Conservation (phyloP, 768 basidiomycete genomes). For the Gloeopeniophorella convolvens region DNA sequence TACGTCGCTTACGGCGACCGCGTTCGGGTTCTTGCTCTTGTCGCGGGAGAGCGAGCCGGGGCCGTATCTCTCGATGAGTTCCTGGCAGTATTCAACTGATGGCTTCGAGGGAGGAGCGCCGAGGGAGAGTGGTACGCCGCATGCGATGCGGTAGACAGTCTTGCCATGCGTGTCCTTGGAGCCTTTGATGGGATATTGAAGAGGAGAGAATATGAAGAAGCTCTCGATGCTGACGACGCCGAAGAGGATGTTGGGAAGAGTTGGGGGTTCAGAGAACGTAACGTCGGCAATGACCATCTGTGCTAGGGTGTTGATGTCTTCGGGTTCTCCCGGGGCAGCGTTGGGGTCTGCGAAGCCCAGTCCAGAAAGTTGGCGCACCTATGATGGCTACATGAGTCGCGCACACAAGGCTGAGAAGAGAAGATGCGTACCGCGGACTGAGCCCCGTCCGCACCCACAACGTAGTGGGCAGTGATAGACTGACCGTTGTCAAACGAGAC, state of each 20-base stretch:
- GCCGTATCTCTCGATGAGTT: constrained; percentile 36
- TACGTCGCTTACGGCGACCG: constrained; percentile 31
- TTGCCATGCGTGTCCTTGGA: constrained; percentile 16
- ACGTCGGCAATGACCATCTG: constrained; percentile 46
- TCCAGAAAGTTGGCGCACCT: constrained; percentile 39
- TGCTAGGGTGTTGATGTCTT: constrained; percentile 26
- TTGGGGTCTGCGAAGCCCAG: constrained; percentile 42
- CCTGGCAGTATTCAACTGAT: constrained; percentile 37
- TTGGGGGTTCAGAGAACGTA: constrained; percentile 28
- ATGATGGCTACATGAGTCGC: neutral
- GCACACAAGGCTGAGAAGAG: neutral
- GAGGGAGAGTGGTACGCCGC: constrained; percentile 31
- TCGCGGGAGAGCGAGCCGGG: constrained; percentile 31
- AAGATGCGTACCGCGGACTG: constrained; percentile 38
- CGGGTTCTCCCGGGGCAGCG: constrained; percentile 20
- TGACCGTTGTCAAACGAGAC: constrained; percentile 44
- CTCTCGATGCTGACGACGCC: constrained; percentile 27
- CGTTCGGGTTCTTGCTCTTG: constrained; percentile 29
- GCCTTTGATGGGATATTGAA: constrained; percentile 29
- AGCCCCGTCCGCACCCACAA: constrained; percentile 48
- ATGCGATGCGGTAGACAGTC: constrained; percentile 35
- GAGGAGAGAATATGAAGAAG: constrained; percentile 32
- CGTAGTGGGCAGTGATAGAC: constrained; percentile 37
- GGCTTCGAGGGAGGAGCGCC: constrained; percentile 35
- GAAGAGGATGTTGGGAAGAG: constrained; percentile 22